These are phyloP conservation scores for Paramecium biaurelia DNA, from an alignment of 73 alveolate species.

Conservation along the genomic window DNA sequence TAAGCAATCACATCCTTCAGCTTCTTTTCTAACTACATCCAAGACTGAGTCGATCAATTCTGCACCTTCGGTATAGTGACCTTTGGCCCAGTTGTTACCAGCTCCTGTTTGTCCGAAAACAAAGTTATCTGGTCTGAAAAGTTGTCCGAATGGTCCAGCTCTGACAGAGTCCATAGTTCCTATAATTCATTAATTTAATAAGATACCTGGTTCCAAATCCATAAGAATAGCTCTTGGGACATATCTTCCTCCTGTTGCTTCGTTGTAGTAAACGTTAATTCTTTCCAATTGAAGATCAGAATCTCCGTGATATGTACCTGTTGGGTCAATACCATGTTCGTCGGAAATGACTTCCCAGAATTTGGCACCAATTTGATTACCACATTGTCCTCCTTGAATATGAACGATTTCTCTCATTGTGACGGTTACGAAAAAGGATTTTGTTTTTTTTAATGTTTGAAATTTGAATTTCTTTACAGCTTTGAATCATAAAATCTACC, in stretches of 20 bases:
- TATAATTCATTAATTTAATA: background rate
- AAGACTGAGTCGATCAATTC: background rate
- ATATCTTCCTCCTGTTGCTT: conserved; percentile 94
- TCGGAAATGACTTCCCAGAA: conserved; percentile 99
- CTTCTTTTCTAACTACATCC: conserved; percentile 84
- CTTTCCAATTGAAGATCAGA: conserved; percentile 94
- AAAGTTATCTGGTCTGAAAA: conserved; percentile 95
- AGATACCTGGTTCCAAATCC: conserved; percentile 71
- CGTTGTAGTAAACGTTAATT: conserved; percentile 96
- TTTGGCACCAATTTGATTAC: conserved; percentile 99
- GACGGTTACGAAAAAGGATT: conserved; percentile 56
- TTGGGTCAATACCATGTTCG: conserved; percentile 99
- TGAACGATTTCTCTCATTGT: conserved; percentile 98
- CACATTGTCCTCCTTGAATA: conserved; percentile 99
- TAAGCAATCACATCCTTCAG: conserved; percentile 89
- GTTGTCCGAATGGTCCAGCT: conserved; percentile 98
- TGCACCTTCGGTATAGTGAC: background rate
- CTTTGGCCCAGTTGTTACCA: background rate
- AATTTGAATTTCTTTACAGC: conserved; percentile 2
- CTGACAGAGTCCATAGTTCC: conserved; percentile 86
- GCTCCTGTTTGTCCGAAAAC: background rate
- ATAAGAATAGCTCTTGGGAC: conserved; percentile 82
- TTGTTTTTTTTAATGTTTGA: conserved; percentile 1
- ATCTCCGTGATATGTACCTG: conserved; percentile 98
- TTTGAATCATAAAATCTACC: background rate